These are phyloP conservation scores for Annulohypoxylon bovei DNA, from an alignment of 495 filamentous ascomycete species.

Conservation along the genomic window DNA sequence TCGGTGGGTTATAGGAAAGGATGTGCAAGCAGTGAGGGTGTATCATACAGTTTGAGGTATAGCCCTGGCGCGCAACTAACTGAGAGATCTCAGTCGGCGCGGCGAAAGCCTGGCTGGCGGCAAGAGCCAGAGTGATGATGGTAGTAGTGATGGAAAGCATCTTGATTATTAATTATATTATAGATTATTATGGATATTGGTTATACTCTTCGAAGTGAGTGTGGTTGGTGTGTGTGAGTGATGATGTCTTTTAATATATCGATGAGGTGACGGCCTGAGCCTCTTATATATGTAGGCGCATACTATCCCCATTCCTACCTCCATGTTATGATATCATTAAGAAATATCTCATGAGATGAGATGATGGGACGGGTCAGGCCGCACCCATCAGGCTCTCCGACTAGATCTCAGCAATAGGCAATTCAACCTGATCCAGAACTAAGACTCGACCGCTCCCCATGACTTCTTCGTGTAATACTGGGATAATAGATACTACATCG, in stretches of 20 bases:
- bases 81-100: constrained; percentile 7
- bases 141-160: constrained; percentile 39
- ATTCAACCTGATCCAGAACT: constrained; percentile 3
- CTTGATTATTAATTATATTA: constrained; percentile 37
- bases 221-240: constrained; percentile 3
- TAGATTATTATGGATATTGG: constrained; percentile 1
- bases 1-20: not conserved
- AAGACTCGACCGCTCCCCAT: constrained; percentile 1
- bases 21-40: not conserved
- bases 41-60: constrained; percentile 28
- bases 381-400: not conserved
- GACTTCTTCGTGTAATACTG: not conserved
- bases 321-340: not conserved
- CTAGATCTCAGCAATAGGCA: not conserved
- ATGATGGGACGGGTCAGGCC: constrained; percentile 1
- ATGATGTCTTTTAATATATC: constrained; percentile 20
- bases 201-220: constrained; percentile 12
- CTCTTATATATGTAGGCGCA: constrained; percentile 26
- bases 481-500: constrained; percentile 5
- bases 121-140: constrained; percentile 31
- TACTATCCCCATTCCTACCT: not conserved
- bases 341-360: constrained; percentile 14
- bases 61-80: constrained; percentile 40
- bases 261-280: constrained; percentile 26
- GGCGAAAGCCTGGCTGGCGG: constrained; percentile 15